Evolutionary conservation across 164 flowering plant species (phyloP).

Genomic region (Platanus orientalis): DNA sequence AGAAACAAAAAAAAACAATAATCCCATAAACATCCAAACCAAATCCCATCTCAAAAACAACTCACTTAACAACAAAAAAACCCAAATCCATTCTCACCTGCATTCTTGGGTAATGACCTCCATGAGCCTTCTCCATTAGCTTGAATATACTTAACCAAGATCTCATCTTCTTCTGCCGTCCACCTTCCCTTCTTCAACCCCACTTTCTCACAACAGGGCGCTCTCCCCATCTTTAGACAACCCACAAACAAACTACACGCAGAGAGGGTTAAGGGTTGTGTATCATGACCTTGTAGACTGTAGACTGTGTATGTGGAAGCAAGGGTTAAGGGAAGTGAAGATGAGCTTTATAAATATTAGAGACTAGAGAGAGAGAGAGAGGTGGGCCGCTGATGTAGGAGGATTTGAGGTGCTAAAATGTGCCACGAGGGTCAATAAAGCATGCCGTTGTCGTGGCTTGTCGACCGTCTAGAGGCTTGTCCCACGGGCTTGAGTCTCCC

Average conservation of each 20-base stretch:
- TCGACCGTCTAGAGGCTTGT: constrained; percentile 26
- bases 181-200: constrained; percentile 87
- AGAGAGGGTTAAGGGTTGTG: not conserved
- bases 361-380: not conserved
- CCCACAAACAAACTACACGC: no score
- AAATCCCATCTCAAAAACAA: not conserved
- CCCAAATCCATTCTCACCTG: constrained; percentile 34
- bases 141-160: constrained; percentile 56
- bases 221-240: constrained; percentile 61
- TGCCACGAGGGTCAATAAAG: constrained; percentile 33
- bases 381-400: not conserved
- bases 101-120: constrained; percentile 91
- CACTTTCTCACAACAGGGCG: constrained; percentile 92
- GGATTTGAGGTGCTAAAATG: constrained; percentile 22
- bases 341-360: not conserved
- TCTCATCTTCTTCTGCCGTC: constrained; percentile 83
- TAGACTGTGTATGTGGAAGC: not conserved
- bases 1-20: no score
- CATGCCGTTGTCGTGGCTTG: constrained; percentile 45
- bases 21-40: no score
- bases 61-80: not conserved
- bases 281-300: no score
- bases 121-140: constrained; percentile 86
- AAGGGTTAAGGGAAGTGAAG: not conserved
- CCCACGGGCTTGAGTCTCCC: constrained; percentile 41